Base-by-base conservation (phyloP, 2,329 filamentous ascomycete genomes). In the Cytospora piceicola region DNA sequence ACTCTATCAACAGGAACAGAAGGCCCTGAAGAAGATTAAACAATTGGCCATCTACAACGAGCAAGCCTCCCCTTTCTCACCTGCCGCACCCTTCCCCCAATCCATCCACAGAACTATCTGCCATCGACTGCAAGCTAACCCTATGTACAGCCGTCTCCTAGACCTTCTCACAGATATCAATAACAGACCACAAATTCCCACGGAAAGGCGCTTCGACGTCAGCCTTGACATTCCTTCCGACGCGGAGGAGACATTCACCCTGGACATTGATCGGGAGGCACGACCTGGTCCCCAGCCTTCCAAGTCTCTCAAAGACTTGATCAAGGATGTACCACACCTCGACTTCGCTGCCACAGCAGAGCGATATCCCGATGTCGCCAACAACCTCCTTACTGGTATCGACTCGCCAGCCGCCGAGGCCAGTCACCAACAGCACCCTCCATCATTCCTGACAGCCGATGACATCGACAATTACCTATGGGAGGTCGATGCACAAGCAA, bases 81-180 rank as follows among this genome's bases (percentile, higher is more conserved):
- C 12, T n/a, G 34, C 24, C 55, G 46, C 32, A 15, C n/a, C 17
- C 22, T 8, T 17, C 9, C 6, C 24, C 52, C 8, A 12, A 27
- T 17, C 15, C 17, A 15, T 4, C 3, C 4, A 17, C 27, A 22
- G 12, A 29, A 22, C 42, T 46, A 64, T n/a, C 67, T 63, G 59
- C 68, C 15, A 36, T 56, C 8, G 72, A 32, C 71, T n/a, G 24
- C 66, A 70, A 58, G 61, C 70, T 52, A 69, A 68, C 63, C 30
- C 39, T n/a, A 17, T 32, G 14, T 15, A 55, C 72, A 97, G 94
- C 77, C 93, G 94, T 76, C 80, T 98, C 39, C 86, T 97, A 62
- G 94, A 98, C 72, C 81, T 97, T 14, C 86, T 98, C 39, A 84
- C 96, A 68, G 94, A 97, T 74, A 85, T 97, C 79, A 99, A 99